Base-by-base conservation (phyloP, 306 rosid genomes). In the Fragaria iinumae region DNA sequence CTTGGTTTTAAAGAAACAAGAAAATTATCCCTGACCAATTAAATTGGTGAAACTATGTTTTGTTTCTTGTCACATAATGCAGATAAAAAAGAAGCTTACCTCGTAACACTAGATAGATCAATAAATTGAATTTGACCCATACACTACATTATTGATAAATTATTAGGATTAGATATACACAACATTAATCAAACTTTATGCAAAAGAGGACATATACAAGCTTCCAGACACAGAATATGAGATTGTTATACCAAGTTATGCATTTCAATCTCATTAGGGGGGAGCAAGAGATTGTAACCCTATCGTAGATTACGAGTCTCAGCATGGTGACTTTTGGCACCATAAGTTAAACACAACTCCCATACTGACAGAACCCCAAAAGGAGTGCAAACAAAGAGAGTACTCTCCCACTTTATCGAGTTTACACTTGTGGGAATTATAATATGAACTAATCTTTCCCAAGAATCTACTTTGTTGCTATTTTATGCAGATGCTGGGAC, bases 331-430 rank as follows among this genome's bases (percentile, higher is more conserved):
- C 67, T 62, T 62, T 29, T 62, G 0, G 7, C 7, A 38, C 6
- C 7, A 25, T 25, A 25, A 23, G 41, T 27, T 14, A 27, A 29
- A 10, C 41, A 62, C 16, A 59, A 49, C 55, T 45, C 56, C 21
- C n/a, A 5, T 62, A 34, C 48, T 36, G 17, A 49, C 45, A 62
- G 27, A 38, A 5, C 74, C 20, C 14, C 14, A 18, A 64, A 52
- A 25, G 71, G 57, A 49, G 72, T 68, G 23, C 72, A 78, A 34
- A 48, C 11, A 53, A 49, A 71, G 77, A n/a, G 21, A 36, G 57
- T 32, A 63, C 23, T 20, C 53, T 65, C 29, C 25, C 18, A n/a
- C 67, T 57, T 57, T 41, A 56, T 39, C 6, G 16, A 39, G 25
- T 38, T 70, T 43, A 48, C 47, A 62, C 43, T 12, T 29, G 18